These are phyloP conservation scores for Suillus hirtellus DNA, from an alignment of 768 basidiomycete species.

Conservation along the genomic window DNA sequence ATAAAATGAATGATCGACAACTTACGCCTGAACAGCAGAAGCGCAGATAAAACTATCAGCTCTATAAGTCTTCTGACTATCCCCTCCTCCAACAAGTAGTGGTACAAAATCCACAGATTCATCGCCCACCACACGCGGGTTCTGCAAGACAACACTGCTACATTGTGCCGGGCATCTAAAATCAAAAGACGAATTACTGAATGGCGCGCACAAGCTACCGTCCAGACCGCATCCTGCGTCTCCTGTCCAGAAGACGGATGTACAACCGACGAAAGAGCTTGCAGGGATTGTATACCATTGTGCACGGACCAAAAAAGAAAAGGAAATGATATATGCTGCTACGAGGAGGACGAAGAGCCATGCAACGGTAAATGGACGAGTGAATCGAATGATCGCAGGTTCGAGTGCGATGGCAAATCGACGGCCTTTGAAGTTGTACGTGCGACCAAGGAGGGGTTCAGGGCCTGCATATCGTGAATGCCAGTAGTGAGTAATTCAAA, in stretches of 20 bases:
- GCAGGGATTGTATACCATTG: conserved; percentile 72
- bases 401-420: conserved; percentile 53
- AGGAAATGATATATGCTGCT: conserved; percentile 64
- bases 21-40: conserved; percentile 79
- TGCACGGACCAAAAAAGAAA: conserved; percentile 71
- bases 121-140: conserved; percentile 72
- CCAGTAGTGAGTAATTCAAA: conserved; percentile 5
- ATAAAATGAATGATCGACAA: conserved; percentile 18
- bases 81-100: conserved; percentile 85
- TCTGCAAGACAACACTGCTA: conserved; percentile 60
- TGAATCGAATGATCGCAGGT: conserved; percentile 49
- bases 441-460: conserved; percentile 53
- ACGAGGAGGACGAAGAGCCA: conserved; percentile 58
- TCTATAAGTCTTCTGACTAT: conserved; percentile 68
- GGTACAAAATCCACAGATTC: conserved; percentile 66
- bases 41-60: conserved; percentile 86
- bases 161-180: conserved; percentile 85
- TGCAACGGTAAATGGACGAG: conserved; percentile 50
- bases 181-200: conserved; percentile 58
- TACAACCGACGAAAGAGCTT: conserved; percentile 65
- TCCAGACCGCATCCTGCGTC: conserved; percentile 76
- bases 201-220: conserved; percentile 64
- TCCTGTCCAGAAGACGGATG: conserved; percentile 67
- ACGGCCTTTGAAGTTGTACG: conserved; percentile 38
- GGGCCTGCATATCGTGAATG: conserved; percentile 42